Evolutionary conservation across 768 basidiomycete species (phyloP).

Genomic region (Mrakia gelida): DNA sequence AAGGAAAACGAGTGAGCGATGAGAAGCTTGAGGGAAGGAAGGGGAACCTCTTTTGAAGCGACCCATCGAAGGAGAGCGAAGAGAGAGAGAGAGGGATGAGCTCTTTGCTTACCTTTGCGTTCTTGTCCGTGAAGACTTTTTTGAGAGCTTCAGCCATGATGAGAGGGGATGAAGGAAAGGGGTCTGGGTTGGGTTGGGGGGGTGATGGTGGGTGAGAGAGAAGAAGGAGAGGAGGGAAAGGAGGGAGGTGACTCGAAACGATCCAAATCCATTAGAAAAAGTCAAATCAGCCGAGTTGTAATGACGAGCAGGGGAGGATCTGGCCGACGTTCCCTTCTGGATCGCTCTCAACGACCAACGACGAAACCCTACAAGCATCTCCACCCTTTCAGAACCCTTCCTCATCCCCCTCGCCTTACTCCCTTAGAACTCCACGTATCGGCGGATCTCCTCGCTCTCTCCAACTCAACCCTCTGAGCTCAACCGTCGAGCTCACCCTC

Average conservation of each 20-base stretch:
- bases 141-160: constrained; percentile 65
- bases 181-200: neutral
- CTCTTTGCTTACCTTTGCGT: constrained; percentile 54
- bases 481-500: neutral
- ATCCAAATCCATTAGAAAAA: neutral
- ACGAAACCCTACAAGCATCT: neutral
- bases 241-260: neutral
- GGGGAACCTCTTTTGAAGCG: neutral
- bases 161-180: neutral
- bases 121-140: constrained; percentile 65
- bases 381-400: too few relatives aligned
- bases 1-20: neutral
- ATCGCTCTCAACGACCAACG: neutral
- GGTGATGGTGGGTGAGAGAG: too few relatives aligned
- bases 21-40: constrained; percentile 33
- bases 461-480: neutral
- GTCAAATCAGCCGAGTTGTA: too few relatives aligned
- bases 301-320: too few relatives aligned
- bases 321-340: neutral
- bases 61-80: constrained; percentile 45
- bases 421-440: neutral
- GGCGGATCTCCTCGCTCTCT: neutral
- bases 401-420: neutral
- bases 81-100: constrained; percentile 60
- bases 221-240: neutral